Evolutionary conservation across 768 basidiomycete genomes (phyloP), one percentile per base, ranked within the genome.

Genomic region (Lactifluus volemus): DNA sequence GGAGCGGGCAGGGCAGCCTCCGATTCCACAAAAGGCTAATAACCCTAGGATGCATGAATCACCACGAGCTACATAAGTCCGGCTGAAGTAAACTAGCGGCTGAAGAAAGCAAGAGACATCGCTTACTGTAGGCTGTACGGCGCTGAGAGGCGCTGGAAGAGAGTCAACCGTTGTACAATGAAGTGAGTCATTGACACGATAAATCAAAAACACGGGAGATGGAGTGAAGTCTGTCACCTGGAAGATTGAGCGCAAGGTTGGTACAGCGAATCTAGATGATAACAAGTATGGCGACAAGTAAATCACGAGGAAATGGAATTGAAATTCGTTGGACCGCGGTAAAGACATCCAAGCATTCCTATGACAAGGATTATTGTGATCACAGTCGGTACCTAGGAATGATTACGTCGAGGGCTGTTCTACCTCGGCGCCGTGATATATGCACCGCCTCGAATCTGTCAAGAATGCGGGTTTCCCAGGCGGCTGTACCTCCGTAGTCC

Each of bases 81-180:
- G 61, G 61, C 15, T 11, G 39, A 53, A 58, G 45, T 57, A 53
- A 57, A 58, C 60, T 47, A 42, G 61, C 61, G 61, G 61, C 38
- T 53, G 3, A 29, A 34, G 44, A 48, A 53, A 25, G 10, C 4
- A 42, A 29, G 14, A 29, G 19, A 14, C 36, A 29, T 62, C 21
- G 61, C 61, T 63, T 63, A 54, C 21, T 44, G 61, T 48, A 62
- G 61, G 61, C 61, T 58, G 61, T 63, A 58, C 61, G n/a, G 60
- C 55, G 60, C 53, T 42, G 9, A 11, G 38, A 14, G 38, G 29
- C 53, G n/a, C 55, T 53, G 51, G 30, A 5, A 21, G 9, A 32
- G 50, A 58, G 56, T 47, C 30, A 42, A 51, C 12, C 6, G 17
- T 19, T 51, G 34, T 19, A 29, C 6, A 42, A 61, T 53, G 29